phyloP scores from a whole-genome alignment of 2,329 filamentous ascomycete species.

The Cercospora brassicicola region DNA sequence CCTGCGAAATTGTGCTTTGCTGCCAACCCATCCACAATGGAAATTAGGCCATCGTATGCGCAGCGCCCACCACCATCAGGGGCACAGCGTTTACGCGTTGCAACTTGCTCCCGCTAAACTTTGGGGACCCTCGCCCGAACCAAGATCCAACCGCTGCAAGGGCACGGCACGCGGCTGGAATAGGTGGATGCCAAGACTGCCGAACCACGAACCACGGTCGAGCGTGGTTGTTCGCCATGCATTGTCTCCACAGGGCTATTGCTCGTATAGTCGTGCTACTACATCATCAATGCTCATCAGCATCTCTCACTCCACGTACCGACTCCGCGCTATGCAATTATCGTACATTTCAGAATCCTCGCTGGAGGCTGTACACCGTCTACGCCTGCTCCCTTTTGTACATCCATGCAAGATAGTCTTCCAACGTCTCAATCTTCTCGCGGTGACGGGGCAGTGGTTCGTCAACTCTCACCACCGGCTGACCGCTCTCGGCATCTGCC shows the following conservation, averaged over 20 bases:
- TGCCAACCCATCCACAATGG: not conserved
- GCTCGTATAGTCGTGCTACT: not conserved
- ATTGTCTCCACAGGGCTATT: not conserved
- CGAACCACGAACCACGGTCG: not conserved
- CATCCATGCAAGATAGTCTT: constrained; percentile 37
- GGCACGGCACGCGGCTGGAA: not conserved
- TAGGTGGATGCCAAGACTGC: not conserved
- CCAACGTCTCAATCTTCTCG: constrained; percentile 28
- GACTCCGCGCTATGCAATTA: constrained; percentile 8
- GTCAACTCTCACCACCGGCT: constrained; percentile 42
- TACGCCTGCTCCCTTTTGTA: constrained; percentile 21
- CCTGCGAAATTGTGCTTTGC: constrained; percentile 1
- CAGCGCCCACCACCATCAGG: not conserved
- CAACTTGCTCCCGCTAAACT: not conserved
- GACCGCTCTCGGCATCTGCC: constrained; percentile 51
- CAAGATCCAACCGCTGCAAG: too few species aligned
- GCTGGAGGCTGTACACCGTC: not conserved
- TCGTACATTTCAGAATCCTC: not conserved
- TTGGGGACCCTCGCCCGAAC: not conserved
- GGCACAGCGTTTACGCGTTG: not conserved
- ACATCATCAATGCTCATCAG: not conserved
- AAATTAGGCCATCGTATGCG: not conserved
- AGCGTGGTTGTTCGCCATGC: not conserved
- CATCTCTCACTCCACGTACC: not conserved
- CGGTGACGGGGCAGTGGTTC: constrained; percentile 15